Percentiles rank a stretch among this genome's conserved stretches.
phyloP scores from a whole-genome alignment of 306 rosid genomes.

The Betula pendula region DNA sequence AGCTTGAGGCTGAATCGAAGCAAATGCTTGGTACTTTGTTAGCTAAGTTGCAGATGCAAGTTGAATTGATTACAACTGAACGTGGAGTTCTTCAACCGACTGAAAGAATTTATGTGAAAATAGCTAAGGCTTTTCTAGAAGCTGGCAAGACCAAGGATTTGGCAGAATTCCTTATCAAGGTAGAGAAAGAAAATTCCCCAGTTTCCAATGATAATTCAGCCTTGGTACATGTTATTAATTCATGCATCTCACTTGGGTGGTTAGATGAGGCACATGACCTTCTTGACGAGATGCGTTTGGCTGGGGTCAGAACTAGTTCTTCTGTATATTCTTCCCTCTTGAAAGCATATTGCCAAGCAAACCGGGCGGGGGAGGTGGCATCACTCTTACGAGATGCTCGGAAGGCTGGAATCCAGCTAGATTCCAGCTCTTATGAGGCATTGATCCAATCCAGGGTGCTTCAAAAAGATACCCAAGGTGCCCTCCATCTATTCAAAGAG shows the following conservation, averaged over 20 bases:
- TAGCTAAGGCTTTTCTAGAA: conserved; percentile 76
- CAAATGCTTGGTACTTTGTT: conserved; percentile 50
- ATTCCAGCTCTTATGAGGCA: conserved; percentile 69
- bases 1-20: conserved; percentile 62
- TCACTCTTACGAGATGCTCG: conserved; percentile 77
- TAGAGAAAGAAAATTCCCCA: conserved; percentile 67
- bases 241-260: conserved; percentile 83
- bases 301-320: conserved; percentile 64
- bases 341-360: conserved; percentile 76
- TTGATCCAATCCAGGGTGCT: conserved; percentile 75
- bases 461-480: conserved; percentile 73
- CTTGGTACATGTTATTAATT: conserved; percentile 72
- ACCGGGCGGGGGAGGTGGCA: conserved; percentile 54
- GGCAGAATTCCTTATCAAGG: conserved; percentile 70
- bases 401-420: conserved; percentile 83
- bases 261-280: conserved; percentile 94
- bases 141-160: conserved; percentile 75
- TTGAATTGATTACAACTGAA: conserved; percentile 58
- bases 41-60: conserved; percentile 63
- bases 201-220: conserved; percentile 69
- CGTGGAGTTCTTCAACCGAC: conserved; percentile 80
- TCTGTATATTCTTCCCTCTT: conserved; percentile 70
- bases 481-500: conserved; percentile 69
- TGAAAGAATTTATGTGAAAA: conserved; percentile 68
- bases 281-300: conserved; percentile 81